Evolutionary conservation across 495 filamentous ascomycete genomes (phyloP).

Genomic region (Daldinia concentrica): DNA sequence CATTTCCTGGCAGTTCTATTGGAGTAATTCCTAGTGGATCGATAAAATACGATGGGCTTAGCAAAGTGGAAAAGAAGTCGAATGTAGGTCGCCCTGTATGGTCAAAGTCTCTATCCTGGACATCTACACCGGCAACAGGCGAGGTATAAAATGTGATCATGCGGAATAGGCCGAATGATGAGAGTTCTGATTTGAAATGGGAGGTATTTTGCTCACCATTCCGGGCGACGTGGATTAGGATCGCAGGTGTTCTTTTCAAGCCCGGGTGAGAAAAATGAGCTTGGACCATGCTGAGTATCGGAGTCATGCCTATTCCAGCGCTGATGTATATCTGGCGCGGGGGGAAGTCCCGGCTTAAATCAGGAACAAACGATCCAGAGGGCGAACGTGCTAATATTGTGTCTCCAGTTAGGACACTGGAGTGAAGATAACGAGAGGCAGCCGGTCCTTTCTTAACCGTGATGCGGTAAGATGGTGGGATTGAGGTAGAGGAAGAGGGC

Average conservation of each 20-base stretch:
- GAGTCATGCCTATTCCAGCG: constrained; percentile 2
- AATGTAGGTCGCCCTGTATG: not conserved
- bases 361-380: not conserved
- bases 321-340: not conserved
- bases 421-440: not conserved
- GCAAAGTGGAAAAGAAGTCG: not conserved
- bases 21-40: not conserved
- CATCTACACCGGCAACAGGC: not conserved
- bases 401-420: not conserved
- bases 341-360: not conserved
- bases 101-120: not conserved
- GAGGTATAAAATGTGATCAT: not conserved
- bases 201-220: not conserved
- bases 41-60: not conserved
- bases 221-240: not conserved
- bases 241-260: not conserved
- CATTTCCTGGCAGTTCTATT: not conserved
- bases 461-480: not conserved
- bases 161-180: not conserved
- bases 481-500: not conserved
- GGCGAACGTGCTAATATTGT: not conserved
- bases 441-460: not conserved
- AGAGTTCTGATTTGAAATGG: not conserved
- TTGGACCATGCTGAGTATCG: not conserved
- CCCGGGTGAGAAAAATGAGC: not conserved